Evolutionary conservation across 2,329 filamentous ascomycete species (phyloP).

Genomic region (Diaporthe capsici): DNA sequence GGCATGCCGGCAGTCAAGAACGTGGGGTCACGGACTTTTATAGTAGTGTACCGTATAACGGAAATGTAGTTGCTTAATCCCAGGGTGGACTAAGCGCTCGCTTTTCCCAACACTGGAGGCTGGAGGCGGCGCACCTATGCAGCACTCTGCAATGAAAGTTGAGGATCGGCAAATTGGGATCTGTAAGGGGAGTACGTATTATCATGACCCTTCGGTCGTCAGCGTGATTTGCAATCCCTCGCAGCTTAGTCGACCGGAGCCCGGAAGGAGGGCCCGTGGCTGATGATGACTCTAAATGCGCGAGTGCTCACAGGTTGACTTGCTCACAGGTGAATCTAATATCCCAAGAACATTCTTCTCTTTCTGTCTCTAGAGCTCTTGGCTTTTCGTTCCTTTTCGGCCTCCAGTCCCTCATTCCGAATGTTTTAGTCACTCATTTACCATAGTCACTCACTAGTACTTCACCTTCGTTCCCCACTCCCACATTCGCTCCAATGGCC

Average conservation of each 20-base stretch:
- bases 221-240: slow-evolving; percentile 9
- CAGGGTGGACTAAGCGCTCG: too few species aligned
- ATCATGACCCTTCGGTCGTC: not conserved
- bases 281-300: slow-evolving; percentile 10
- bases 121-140: not conserved
- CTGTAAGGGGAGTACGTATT: not conserved
- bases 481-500: not conserved
- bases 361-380: not conserved
- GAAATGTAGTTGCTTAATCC: too few species aligned
- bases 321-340: not conserved
- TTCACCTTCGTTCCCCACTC: not conserved
- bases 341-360: not conserved
- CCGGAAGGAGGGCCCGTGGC: not conserved
- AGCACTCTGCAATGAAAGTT: not conserved
- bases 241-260: not conserved
- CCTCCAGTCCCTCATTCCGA: slow-evolving; percentile 2
- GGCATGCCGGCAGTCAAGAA: not conserved
- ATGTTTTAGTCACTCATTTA: slow-evolving; percentile 3
- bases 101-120: too few species aligned
- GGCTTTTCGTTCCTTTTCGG: not conserved
- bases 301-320: not conserved
- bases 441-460: not conserved
- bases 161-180: slow-evolving; percentile 19
- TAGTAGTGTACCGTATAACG: not conserved
- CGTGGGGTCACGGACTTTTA: not conserved